Evolutionary conservation across 1,284 basidiomycete species (phyloP).

Genomic region (Ceratobasidium sp.): DNA sequence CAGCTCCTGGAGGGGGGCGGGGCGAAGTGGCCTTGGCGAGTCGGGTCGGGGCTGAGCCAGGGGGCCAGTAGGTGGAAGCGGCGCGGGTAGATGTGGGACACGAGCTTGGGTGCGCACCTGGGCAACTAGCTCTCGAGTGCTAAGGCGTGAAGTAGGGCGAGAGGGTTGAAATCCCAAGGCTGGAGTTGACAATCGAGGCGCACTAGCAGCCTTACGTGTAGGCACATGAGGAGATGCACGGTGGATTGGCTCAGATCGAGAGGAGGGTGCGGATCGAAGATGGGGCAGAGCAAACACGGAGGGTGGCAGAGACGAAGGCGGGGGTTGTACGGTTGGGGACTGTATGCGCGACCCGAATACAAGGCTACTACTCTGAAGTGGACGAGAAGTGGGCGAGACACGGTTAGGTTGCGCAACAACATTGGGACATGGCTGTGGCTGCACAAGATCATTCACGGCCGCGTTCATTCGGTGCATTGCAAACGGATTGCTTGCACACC

Average conservation of each 20-base stretch:
- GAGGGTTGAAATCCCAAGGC: not conserved
- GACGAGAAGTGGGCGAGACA: not conserved
- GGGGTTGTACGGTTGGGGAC: not conserved
- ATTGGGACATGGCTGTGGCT: not conserved
- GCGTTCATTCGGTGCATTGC: not conserved
- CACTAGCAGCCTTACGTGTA: not conserved
- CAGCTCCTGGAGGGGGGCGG: slow-evolving; percentile 5
- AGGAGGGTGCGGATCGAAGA: not conserved
- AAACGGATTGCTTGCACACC: not conserved
- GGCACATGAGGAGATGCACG: not conserved
- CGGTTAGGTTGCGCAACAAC: not conserved
- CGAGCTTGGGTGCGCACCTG: not conserved
- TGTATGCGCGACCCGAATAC: not conserved
- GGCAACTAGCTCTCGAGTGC: slow-evolving; percentile 6
- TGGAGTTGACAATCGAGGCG: not conserved
- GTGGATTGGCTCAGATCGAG: slow-evolving; percentile 4
- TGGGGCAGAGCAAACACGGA: not conserved
- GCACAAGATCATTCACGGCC: not conserved
- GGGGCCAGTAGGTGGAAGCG: not conserved
- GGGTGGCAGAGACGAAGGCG: not conserved
- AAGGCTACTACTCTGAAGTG: not conserved
- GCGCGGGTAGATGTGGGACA: not conserved
- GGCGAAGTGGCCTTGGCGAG: not conserved
- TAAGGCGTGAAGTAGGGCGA: not conserved
- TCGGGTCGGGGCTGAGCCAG: not conserved